A percentile compares a stretch with the other conserved stretches of the same genome.
phyloP scores from a whole-genome alignment of 768 basidiomycete genomes.

The Crucibulum laeve region DNA sequence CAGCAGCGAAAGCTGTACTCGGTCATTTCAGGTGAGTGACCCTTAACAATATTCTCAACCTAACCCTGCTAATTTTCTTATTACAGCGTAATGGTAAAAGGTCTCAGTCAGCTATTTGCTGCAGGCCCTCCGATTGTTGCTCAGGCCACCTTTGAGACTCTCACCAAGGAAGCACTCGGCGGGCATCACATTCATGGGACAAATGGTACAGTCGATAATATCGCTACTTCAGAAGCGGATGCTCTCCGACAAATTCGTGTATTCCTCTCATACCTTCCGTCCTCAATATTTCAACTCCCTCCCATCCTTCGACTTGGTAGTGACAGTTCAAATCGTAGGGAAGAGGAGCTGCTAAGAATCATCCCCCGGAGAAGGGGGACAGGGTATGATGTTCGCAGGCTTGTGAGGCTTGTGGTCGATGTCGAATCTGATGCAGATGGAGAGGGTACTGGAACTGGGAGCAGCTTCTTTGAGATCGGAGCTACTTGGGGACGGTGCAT shows the following conservation, averaged over 20 bases:
- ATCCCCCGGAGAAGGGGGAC: constrained; percentile 30
- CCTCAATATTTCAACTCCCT: constrained; percentile 31
- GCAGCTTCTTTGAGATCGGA: constrained; percentile 33
- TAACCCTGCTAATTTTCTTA: background rate
- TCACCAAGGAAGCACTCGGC: constrained; percentile 29
- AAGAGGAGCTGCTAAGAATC: constrained; percentile 29
- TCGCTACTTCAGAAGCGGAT: constrained; percentile 29
- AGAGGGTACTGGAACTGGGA: constrained; percentile 7
- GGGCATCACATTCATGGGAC: constrained; percentile 32
- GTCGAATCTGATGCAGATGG: constrained; percentile 11
- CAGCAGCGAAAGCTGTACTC: constrained; percentile 32
- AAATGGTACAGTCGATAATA: constrained; percentile 32
- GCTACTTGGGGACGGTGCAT: constrained; percentile 30
- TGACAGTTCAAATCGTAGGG: constrained; percentile 23
- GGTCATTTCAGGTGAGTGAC: constrained; percentile 30
- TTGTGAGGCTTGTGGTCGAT: constrained; percentile 31
- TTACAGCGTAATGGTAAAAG: constrained; percentile 36
- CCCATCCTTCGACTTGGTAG: constrained; percentile 16
- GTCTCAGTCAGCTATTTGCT: constrained; percentile 30
- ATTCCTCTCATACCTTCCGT: constrained; percentile 36
- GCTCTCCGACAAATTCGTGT: constrained; percentile 28
- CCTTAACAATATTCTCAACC: background rate
- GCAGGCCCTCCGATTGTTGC: constrained; percentile 32
- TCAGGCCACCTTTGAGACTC: constrained; percentile 30
- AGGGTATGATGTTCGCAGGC: constrained; percentile 29